These are phyloP conservation scores for Rosa multiflora DNA, from an alignment of 306 rosid species.

Conservation along the genomic window DNA sequence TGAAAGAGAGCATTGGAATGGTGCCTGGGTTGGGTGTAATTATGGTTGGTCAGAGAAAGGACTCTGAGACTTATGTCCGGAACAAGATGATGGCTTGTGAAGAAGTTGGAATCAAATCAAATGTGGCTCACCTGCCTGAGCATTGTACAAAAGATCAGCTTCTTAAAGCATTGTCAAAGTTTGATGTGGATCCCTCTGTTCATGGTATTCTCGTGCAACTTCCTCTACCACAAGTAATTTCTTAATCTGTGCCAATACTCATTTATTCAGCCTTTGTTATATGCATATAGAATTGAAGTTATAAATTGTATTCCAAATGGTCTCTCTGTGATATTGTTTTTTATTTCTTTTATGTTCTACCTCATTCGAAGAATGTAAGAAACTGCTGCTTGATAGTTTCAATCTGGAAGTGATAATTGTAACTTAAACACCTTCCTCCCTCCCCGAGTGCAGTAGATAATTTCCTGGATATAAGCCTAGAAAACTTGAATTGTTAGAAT, in stretches of 20 bases:
- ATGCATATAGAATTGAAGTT: neutral
- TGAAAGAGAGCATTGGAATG: slow-evolving; percentile 61
- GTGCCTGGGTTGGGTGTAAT: slow-evolving; percentile 93
- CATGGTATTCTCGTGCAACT: slow-evolving; percentile 98
- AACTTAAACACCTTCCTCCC: neutral
- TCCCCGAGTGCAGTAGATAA: neutral
- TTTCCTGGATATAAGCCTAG: neutral
- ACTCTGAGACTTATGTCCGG: slow-evolving; percentile 77
- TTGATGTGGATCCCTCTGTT: slow-evolving; percentile 70
- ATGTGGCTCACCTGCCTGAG: slow-evolving; percentile 52
- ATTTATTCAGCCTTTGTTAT: neutral
- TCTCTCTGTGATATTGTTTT: neutral
- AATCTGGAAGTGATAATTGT: neutral
- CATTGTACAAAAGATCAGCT: slow-evolving; percentile 65
- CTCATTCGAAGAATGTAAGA: neutral
- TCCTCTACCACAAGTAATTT: slow-evolving; percentile 91
- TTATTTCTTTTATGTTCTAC: neutral
- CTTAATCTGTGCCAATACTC: slow-evolving; percentile 39
- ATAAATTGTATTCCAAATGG: neutral
- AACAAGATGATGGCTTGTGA: slow-evolving; percentile 85
- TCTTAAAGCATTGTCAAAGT: slow-evolving; percentile 49
- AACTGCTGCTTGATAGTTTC: neutral
- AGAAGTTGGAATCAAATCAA: slow-evolving; percentile 75
- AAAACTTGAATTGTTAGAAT: neutral
- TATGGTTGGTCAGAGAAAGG: slow-evolving; percentile 78